These are phyloP conservation scores for Candolleomyces aberdarensis DNA, from an alignment of 768 basidiomycete genomes.

Conservation along the genomic window DNA sequence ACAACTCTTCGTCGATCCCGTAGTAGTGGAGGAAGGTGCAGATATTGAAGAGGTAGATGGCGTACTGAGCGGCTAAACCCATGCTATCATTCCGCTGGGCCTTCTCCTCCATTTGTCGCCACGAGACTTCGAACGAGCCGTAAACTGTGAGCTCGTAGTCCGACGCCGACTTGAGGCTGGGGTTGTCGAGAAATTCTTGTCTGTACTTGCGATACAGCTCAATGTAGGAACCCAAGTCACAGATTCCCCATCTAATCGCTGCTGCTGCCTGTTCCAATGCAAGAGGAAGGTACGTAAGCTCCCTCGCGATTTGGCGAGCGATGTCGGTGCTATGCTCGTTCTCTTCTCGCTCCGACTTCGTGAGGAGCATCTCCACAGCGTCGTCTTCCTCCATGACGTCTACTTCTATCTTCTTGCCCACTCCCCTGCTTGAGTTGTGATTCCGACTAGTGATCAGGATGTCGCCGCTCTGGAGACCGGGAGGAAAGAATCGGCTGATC, in stretches of 20 bases:
- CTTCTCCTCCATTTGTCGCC: not conserved
- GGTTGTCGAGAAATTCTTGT: not conserved
- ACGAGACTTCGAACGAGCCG: not conserved
- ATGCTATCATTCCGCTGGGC: not conserved
- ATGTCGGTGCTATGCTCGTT: not conserved
- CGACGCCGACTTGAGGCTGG: not conserved
- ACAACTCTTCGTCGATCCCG: not conserved
- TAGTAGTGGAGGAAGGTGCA: not conserved
- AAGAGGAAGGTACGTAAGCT: not conserved
- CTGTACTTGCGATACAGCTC: not conserved
- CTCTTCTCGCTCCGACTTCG: not conserved
- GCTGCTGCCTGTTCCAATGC: not conserved
- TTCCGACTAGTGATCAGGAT: not conserved
- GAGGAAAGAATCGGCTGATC: not conserved
- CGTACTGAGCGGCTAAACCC: not conserved
- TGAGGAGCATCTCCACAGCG: not conserved
- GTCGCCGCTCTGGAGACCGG: not conserved
- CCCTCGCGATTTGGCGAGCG: not conserved
- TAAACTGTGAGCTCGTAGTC: not conserved
- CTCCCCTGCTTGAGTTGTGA: not conserved
- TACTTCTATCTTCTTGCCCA: not conserved
- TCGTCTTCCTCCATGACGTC: not conserved
- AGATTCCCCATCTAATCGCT: not conserved
- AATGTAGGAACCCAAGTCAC: not conserved
- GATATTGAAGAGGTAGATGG: not conserved